Conservation (phyloP, 176 grass and related monocot species). For the Phoenix roebelenii region DNA sequence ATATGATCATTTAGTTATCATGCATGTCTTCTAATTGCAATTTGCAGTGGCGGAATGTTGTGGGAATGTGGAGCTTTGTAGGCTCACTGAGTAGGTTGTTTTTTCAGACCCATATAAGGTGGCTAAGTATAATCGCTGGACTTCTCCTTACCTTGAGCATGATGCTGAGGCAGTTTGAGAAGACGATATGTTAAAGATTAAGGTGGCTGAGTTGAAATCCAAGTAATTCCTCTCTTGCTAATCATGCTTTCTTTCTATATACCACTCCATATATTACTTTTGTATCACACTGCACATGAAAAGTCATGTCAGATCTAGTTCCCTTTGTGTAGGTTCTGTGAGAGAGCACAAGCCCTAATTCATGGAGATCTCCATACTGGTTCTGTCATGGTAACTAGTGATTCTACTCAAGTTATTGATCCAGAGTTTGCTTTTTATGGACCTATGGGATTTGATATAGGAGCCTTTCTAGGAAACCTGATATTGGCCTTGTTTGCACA, state of each 20-base stretch:
- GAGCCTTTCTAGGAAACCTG: slow-evolving; percentile 91
- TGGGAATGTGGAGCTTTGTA: slow-evolving; percentile 76
- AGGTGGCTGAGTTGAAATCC: slow-evolving; percentile 63
- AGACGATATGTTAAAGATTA: slow-evolving; percentile 59
- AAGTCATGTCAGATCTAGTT: background rate
- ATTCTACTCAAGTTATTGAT: slow-evolving; percentile 93
- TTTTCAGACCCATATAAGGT: slow-evolving; percentile 87
- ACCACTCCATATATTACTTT: background rate
- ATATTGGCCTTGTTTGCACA: slow-evolving; percentile 86
- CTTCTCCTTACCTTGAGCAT: slow-evolving; percentile 61
- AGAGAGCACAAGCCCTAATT: slow-evolving; percentile 89
- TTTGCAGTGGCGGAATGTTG: slow-evolving; percentile 80
- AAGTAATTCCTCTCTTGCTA: slow-evolving; percentile 26
- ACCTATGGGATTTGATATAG: slow-evolving; percentile 89
- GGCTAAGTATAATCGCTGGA: slow-evolving; percentile 63
- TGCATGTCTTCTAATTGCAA: background rate
- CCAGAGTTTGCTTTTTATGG: slow-evolving; percentile 89
- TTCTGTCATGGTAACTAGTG: slow-evolving; percentile 76
- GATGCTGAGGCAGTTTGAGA: slow-evolving; percentile 57
- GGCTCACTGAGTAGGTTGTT: slow-evolving; percentile 82
- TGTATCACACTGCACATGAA: background rate
- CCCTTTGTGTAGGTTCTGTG: slow-evolving; percentile 55
- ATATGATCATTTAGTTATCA: slow-evolving; percentile 3
- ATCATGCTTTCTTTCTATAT: too few relatives aligned
- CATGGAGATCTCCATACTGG: slow-evolving; percentile 94